Base-by-base conservation (phyloP, 108 stramenopile genomes). In the Cyclotella baltica region DNA sequence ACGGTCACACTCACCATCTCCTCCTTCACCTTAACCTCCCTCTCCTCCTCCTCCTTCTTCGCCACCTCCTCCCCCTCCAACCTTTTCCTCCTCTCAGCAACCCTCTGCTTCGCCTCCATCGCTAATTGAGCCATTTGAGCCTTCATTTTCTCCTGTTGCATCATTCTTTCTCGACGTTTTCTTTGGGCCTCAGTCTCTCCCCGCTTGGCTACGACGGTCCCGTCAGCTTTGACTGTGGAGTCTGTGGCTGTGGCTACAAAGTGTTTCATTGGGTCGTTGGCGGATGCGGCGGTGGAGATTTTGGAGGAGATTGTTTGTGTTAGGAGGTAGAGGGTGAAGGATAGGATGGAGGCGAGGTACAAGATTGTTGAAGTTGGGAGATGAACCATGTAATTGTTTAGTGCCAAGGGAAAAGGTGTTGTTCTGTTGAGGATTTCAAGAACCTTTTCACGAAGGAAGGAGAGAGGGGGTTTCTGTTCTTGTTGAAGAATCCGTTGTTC, bases 71-170 rank as follows among this genome's bases (percentile, higher is more conserved):
- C 65, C 30, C 83, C 83, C 67, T 83, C 83, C 27, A 83, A 40
- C 9, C 83, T 33, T 23, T 16, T 53, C 19, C 72, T 36, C 37
- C 83, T 76, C 53, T 67, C 83, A 38, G 68, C 67, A 10, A 73
- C 83, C 18, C 34, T 53, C 29, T 55, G 33, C 72, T 83, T 83
- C 19, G 83, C 83, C 72, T 83, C 83, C 71, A 73, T 70, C 9
- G 83, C 83, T 61, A 83, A 58, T 37, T 77, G 83, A 0, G 83
- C 83, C 83, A 83, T 83, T 37, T 83, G 72, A 0, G 76, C 72
- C 76, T 83, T 83, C n/a, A 64, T 22, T 62, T 76, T 53, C 43
- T 83, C 83, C 27, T 37, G 33, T 19, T 77, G 76, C 4, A 83
- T 33, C 83, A 83, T 74, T 40, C 83, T 40, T 23, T 83, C 83